Base-by-base conservation (phyloP, 2,329 filamentous ascomycete species). In the Amesomyces nigricolor region DNA sequence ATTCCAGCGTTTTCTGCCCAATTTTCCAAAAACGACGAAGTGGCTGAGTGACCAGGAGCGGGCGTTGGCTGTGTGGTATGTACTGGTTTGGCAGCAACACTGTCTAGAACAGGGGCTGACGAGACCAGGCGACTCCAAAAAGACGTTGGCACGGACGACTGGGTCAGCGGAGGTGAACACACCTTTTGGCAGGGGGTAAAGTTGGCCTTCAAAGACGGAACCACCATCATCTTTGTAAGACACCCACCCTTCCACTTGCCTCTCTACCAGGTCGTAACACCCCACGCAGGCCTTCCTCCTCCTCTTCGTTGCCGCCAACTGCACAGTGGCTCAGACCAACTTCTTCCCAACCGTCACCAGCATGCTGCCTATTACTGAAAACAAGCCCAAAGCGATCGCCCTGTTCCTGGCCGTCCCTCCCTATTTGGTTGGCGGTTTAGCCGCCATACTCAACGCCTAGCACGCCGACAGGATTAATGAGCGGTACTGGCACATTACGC, bases 391-490 rank as follows among this genome's bases (percentile, higher is more conserved):
- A 14, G 81, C 85, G 47, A 70, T 75, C 26, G 82, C 85, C 0
- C 76, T 87, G 4, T 76, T 87, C 13, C 73, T 88, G 51, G 86
- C 83, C 0, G 80, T 78, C 0, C 86, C 86, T 0, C 84, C 84
- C 1, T 88, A 86, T 66, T 78, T 85, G 3, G 73, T 86, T 11
- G 78, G 76, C 47, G 77, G 83, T 32, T 76, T 87, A 43, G 81
- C 79, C 0, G 81, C 83, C 1, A 82, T 84, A 61, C 54, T 76
- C 43, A 88, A 88, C 61, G 82, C 86, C 4, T 84, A 81, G 76
- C 85, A 89, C 67, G 85, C 87, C 14, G 87, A 89, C 67, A 78
- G 76, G 42, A 87, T 83, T 0, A 84, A 85, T 17, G 87, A 90
- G 69, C 79, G 86, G 5, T 89, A 83, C 68, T 81, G 80, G 66